phyloP scores from a whole-genome alignment of 2,329 filamentous ascomycete species.

The Fusarium sp. region DNA sequence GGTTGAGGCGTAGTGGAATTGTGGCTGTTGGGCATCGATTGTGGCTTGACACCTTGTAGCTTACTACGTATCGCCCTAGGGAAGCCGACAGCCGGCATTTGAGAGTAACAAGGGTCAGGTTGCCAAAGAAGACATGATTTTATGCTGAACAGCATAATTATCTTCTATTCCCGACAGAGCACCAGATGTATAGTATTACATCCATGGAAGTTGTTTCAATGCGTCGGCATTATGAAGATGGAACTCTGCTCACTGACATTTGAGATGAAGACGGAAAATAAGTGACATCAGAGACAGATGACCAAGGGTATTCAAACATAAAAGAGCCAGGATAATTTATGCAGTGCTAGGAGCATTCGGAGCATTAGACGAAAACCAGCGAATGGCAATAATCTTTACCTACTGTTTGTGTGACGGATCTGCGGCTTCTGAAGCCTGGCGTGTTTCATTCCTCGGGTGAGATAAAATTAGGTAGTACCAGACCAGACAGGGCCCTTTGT shows the following conservation, averaged over 20 bases:
- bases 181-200: not conserved
- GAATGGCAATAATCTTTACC: constrained; percentile 7
- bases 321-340: constrained; percentile 25
- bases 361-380: constrained; percentile 13
- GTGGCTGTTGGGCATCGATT: constrained; percentile 33
- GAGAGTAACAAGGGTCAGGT: constrained; percentile 2
- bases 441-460: constrained; percentile 30
- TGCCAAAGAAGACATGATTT: not conserved
- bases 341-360: constrained; percentile 17
- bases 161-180: not conserved
- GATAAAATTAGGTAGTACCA: constrained; percentile 30
- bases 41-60: constrained; percentile 11
- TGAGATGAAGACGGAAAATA: not conserved
- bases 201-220: not conserved
- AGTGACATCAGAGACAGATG: constrained; percentile 29
- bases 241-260: not conserved
- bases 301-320: not conserved
- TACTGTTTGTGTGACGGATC: constrained; percentile 14
- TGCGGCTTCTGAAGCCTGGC: constrained; percentile 27
- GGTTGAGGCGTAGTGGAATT: constrained; percentile 37
- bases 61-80: no score
- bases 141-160: not conserved
- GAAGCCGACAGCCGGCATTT: not conserved
- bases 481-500: constrained; percentile 1
- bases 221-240: not conserved